Percentiles rank a stretch among this genome's conserved stretches.
Evolutionary conservation across 2,329 filamentous ascomycete genomes (phyloP).

Genomic region (Hymenoscyphus fructigenus): DNA sequence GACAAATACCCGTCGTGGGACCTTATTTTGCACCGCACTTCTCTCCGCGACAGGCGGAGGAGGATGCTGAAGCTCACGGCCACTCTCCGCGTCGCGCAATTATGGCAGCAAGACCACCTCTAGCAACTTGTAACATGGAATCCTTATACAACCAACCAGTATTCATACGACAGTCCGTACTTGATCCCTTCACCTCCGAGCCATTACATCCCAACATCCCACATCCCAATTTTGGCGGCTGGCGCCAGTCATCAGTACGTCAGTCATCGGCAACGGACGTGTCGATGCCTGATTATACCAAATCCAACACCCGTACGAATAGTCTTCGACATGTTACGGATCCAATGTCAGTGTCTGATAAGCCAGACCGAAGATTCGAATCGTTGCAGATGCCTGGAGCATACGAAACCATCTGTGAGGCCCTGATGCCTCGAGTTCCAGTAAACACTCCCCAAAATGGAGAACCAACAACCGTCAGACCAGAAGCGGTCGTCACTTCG

Average conservation of each 20-base stretch:
- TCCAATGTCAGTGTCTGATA: slow-evolving; percentile 29
- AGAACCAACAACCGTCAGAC: not conserved
- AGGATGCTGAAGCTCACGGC: slow-evolving; percentile 55
- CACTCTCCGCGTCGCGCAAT: slow-evolving; percentile 56
- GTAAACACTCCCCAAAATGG: slow-evolving; percentile 31
- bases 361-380: slow-evolving; percentile 25
- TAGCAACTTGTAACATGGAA: slow-evolving; percentile 19
- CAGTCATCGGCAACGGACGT: slow-evolving; percentile 36
- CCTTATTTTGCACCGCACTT: slow-evolving; percentile 31
- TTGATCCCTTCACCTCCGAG: slow-evolving; percentile 43
- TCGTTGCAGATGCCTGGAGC: slow-evolving; percentile 29
- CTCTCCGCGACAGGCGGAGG: slow-evolving; percentile 41
- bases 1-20: slow-evolving; percentile 44
- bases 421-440: slow-evolving; percentile 31
- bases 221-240: slow-evolving; percentile 24
- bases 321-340: slow-evolving; percentile 38
- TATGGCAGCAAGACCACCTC: slow-evolving; percentile 18
- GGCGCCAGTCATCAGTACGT: slow-evolving; percentile 38
- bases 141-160: slow-evolving; percentile 17
- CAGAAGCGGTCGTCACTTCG: not conserved
- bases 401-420: slow-evolving; percentile 34
- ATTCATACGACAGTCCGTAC: slow-evolving; percentile 35
- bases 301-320: slow-evolving; percentile 32
- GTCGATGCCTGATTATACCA: slow-evolving; percentile 48
- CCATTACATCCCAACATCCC: slow-evolving; percentile 28